A percentile compares a stretch with the other conserved stretches of the same genome.
Conservation (phyloP, 176 grass and related monocot species). For the Avena atlantica region DNA sequence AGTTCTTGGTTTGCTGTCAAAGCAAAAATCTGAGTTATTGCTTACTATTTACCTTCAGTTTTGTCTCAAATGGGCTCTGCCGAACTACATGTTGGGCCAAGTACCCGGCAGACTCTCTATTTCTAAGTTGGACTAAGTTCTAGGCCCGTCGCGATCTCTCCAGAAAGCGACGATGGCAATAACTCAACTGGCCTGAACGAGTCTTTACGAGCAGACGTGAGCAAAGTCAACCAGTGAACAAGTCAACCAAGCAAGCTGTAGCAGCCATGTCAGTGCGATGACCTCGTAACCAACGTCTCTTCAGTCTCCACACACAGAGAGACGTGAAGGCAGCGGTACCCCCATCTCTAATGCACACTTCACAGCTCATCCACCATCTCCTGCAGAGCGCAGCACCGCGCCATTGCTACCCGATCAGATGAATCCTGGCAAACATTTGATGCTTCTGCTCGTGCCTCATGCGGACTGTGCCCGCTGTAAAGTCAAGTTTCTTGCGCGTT, state of each 20-base stretch:
- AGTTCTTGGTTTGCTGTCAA: neutral
- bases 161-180: neutral
- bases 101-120: neutral
- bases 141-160: neutral
- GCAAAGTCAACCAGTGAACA: neutral
- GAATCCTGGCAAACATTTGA: conserved; percentile 3
- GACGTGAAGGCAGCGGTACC: too few species aligned
- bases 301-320: too few species aligned
- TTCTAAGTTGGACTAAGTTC: neutral
- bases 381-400: neutral
- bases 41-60: neutral
- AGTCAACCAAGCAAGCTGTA: neutral
- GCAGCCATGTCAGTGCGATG: neutral
- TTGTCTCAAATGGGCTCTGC: conserved; percentile 10
- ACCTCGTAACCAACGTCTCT: too few species aligned
- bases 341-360: neutral
- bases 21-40: neutral
- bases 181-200: neutral
- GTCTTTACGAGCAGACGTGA: neutral
- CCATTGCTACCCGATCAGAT: neutral
- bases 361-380: neutral
- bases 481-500: neutral
- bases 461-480: neutral
- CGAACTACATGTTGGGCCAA: neutral
- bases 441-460: neutral